A percentile compares a stretch with the other conserved stretches of the same genome.
Conservation (phyloP, 805 yeast genomes). For the Candida dajiaensis region DNA sequence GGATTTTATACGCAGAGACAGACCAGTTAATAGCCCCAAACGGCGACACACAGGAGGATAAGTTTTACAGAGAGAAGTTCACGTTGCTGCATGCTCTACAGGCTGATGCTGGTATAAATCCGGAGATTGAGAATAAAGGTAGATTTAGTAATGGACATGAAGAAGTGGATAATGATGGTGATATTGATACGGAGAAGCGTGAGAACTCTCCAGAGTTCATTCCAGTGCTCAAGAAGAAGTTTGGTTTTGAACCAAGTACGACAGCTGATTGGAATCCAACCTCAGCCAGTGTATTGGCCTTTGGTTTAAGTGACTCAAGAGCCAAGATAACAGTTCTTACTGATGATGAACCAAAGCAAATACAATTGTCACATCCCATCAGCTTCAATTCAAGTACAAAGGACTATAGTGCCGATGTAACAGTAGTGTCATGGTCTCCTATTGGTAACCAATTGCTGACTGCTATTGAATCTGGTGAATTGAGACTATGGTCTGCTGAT, state of each 20-base stretch:
- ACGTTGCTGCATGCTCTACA: conserved; percentile 51
- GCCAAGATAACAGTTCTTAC: conserved; percentile 39
- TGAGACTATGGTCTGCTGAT: conserved; percentile 71
- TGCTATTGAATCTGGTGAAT: conserved; percentile 63
- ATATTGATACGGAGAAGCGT: background rate
- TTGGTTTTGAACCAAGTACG: conserved; percentile 38
- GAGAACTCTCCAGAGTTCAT: conserved; percentile 23
- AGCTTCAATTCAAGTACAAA: conserved; percentile 15
- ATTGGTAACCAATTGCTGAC: conserved; percentile 58
- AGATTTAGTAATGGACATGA: conserved; percentile 20
- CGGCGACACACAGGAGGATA: conserved; percentile 24
- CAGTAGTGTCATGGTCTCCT: conserved; percentile 56
- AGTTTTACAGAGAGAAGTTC: conserved; percentile 28
- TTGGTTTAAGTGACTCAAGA: conserved; percentile 44
- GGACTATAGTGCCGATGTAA: conserved; percentile 21
- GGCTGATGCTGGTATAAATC: conserved; percentile 31
- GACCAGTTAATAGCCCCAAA: conserved; percentile 46
- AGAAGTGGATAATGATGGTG: conserved; percentile 3
- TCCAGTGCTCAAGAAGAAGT: conserved; percentile 32
- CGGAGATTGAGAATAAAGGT: conserved; percentile 25
- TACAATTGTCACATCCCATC: conserved; percentile 28
- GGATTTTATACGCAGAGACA: conserved; percentile 70
- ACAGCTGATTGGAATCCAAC: conserved; percentile 54
- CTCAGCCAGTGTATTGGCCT: conserved; percentile 39
- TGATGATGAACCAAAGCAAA: conserved; percentile 17